Evolutionary conservation across 2,329 filamentous ascomycete species (phyloP).

Genomic region (Fusarium mangiferae): DNA sequence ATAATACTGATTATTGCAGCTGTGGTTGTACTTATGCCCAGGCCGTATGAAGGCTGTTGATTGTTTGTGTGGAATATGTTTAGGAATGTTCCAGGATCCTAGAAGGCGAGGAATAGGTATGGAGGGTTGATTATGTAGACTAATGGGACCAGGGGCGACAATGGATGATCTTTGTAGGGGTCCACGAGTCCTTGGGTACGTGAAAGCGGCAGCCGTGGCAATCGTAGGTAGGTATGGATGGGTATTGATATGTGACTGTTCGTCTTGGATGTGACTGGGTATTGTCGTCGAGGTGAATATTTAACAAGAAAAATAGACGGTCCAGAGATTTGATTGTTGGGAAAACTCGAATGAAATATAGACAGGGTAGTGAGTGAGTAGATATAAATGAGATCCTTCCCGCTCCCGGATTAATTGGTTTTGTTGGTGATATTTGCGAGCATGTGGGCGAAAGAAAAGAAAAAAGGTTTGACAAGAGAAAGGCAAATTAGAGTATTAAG

Average conservation of each 20-base stretch:
- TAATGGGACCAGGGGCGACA: constrained; percentile 20
- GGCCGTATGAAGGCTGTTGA: background rate
- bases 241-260: background rate
- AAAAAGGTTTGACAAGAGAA: background rate
- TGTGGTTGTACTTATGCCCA: constrained; percentile 1
- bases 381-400: background rate
- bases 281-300: constrained; percentile 7
- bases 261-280: background rate
- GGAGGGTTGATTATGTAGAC: constrained; percentile 29
- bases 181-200: constrained; percentile 12
- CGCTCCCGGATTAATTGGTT: background rate
- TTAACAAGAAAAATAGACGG: constrained; percentile 1
- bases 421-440: constrained; percentile 3
- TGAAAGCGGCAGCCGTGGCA: constrained; percentile 1
- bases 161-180: constrained; percentile 34
- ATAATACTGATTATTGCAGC: background rate
- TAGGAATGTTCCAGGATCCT: constrained; percentile 42
- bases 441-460: background rate
- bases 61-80: constrained; percentile 39
- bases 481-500: constrained; percentile 11
- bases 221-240: background rate
- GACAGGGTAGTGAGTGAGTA: background rate
- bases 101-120: constrained; percentile 12
- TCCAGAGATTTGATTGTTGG: background rate
- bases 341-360: constrained; percentile 1